Percentiles rank a stretch among this genome's conserved stretches.
Evolutionary conservation across 129 eudicot genomes (phyloP).

Genomic region (Flaveria bidentis): DNA sequence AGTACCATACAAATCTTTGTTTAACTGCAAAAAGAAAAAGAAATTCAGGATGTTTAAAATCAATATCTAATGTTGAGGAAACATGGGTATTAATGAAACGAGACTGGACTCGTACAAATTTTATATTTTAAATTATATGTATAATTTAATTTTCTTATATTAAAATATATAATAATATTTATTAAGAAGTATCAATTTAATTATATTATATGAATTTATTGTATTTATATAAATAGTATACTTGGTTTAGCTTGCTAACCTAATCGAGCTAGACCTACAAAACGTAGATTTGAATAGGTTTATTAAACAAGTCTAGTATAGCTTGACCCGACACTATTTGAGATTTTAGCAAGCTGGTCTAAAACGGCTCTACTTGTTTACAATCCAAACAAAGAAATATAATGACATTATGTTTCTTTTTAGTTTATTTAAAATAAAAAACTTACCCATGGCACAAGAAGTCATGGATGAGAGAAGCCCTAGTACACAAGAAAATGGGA

Average conservation of each 20-base stretch:
- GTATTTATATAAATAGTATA: not conserved
- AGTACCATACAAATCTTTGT: constrained; percentile 82
- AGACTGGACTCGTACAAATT: not conserved
- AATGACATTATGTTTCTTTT: not conserved
- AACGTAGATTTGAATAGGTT: not conserved
- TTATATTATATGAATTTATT: not conserved
- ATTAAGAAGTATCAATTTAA: not conserved
- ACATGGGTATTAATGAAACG: not conserved
- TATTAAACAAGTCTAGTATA: not conserved
- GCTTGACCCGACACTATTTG: not conserved
- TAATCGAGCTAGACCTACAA: not conserved
- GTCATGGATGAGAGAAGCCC: constrained; percentile 81
- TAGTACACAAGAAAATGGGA: constrained; percentile 86
- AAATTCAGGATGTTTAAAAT: not conserved
- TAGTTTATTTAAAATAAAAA: not conserved
- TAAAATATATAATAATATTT: not conserved
- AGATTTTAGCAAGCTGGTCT: not conserved
- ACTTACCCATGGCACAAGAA: constrained; percentile 84
- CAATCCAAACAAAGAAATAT: not conserved
- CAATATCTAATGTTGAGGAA: not conserved
- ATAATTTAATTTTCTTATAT: not conserved
- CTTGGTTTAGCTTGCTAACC: not conserved
- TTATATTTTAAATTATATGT: not conserved
- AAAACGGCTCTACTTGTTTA: not conserved
- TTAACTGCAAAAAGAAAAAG: constrained; percentile 49